Evolutionary conservation across 495 filamentous ascomycete species (phyloP), one percentile per base, ranked within the genome.

Genomic region (Cenococcum geophilum): DNA sequence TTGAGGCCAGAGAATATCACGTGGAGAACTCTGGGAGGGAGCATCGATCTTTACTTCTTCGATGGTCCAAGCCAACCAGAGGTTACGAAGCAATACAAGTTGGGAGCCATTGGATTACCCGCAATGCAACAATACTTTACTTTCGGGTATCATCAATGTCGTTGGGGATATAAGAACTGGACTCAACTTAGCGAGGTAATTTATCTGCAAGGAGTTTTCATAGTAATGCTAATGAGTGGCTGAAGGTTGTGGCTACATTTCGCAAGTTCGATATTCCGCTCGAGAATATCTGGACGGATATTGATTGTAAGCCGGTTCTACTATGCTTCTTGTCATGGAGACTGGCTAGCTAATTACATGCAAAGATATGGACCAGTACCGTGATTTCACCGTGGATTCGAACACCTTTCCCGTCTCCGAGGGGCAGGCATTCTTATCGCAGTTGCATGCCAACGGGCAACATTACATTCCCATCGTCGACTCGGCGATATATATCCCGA

Each of bases 401-500:
- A 61, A 73, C 52, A 75, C 77, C 0, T 86, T 77, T 59, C 69
- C 74, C 1, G 78, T 80, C 51, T 68, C 63, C 16, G 79, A 77
- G 55, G 82, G 78, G 16, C 76, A 83, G 52, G 72, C 74, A 0
- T 90, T 95, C 69, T 68, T 96, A 12, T 72, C 75, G 0, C 73
- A 76, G 16, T 74, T 96, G 1, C 89, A 92, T 70, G 74, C 74
- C 4, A 80, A 81, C 64, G 79, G 82, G 9, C 87, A 87, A 66
- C 86, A 91, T 65, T 95, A 83, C 58, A 79, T 96, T 8, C 89
- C 89, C 0, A 93, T 96, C 50, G 80, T 96, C n/a, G 90, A 95
- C 68, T 80, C 86, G 2, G 89, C 88, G 5, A 82, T 93, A 32
- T 92, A 91, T 63, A 82, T 84, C 23, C 88, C 89, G 0, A 87